Base-by-base conservation (phyloP, 2,329 filamentous ascomycete species). In the Fusarium albosuccineum region DNA sequence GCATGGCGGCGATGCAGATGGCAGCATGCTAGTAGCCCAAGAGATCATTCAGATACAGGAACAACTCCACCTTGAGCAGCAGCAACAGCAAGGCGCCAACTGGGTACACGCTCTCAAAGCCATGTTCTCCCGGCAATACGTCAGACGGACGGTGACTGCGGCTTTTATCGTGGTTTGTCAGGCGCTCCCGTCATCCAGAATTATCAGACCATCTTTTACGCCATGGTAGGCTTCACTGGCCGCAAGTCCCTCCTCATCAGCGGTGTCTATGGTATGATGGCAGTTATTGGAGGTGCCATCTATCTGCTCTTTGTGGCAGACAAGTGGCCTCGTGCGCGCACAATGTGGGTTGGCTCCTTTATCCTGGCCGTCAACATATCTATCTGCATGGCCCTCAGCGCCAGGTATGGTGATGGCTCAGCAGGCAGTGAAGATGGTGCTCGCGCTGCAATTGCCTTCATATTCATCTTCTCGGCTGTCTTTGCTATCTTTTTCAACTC, bases 211-310 rank as follows among this genome's bases (percentile, higher is more conserved):
- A 62, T 78, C n/a, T 65, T 78, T 36, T 78, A 80, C 46, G 78
- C 80, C 61, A 78, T 81, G 22, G 77, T 85, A 52, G 82, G 81
- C 65, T 82, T 84, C 22, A 81, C 82, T 57, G 82, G 82, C 70
- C 80, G 80, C 62, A 79, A 80, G 6, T 79, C 82, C 26, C 76
- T 85, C 4, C 75, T 86, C 14, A 84, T 83, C 27, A 82, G 82
- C 53, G 84, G 82, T 10, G 80, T 80, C 16, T 78, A 78, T n/a
- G 76, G 76, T 9, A 68, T 77, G 22, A 78, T 77, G 74, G 75
- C 70, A 0, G 52, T 77, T 10, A 59, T 75, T 3, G 75, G 75
- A 2, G 74, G 76, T 39, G 59, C 73, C 9, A 71, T 77, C 36
- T 74, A 75, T 48, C 51, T 77, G 9, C 55, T 73, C 37, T 61